Base-by-base conservation (phyloP, 345 rosid species). In the Salix brachista region DNA sequence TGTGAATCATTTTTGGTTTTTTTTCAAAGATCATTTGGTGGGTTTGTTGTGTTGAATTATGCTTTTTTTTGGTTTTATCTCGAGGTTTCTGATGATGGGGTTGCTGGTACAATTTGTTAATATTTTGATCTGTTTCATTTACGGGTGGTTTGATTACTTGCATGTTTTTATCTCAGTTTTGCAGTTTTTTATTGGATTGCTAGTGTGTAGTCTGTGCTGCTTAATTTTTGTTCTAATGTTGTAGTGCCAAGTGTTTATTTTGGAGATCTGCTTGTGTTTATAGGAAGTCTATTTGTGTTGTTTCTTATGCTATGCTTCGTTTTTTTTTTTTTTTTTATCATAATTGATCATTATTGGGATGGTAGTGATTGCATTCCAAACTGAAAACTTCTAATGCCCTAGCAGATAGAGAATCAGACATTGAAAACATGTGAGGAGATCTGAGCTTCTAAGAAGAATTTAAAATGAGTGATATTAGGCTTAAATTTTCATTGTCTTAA, bases 191-290 rank as follows among this genome's bases (percentile, higher is more conserved):
- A 67, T 71, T 75, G 56, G 76, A 72, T 74, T 80, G 60, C 23
- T 77, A 62, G 75, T 70, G 68, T 78, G 11, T 76, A 19, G 66
- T 17, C 46, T 69, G 26, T 68, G 34, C 39, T 64, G 41, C 58
- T 77, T 52, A 56, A 64, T 64, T 76, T 70, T 56, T 65, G 65
- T 66, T 50, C 19, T 7, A 67, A 61, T 37, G 77, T 69, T 56
- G 70, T 54, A 44, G 50, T 71, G 79, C 65, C 75, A 3, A 8
- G 30, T 28, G 12, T 71, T 58, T 77, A 14, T 76, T 76, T 76
- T 34, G 69, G 84, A 83, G 92, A 88, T 90, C 90, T 87, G 84
- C 64, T 39, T 62, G 71, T 83, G 32, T 61, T 80, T 78, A 76
- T 70, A 39, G 74, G 77, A 80, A 52, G 18, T 60, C 67, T 13